Evolutionary conservation across 805 yeast species (phyloP), one percentile per base, ranked within the genome.

Genomic region (Wickerhamiella occidentalis): DNA sequence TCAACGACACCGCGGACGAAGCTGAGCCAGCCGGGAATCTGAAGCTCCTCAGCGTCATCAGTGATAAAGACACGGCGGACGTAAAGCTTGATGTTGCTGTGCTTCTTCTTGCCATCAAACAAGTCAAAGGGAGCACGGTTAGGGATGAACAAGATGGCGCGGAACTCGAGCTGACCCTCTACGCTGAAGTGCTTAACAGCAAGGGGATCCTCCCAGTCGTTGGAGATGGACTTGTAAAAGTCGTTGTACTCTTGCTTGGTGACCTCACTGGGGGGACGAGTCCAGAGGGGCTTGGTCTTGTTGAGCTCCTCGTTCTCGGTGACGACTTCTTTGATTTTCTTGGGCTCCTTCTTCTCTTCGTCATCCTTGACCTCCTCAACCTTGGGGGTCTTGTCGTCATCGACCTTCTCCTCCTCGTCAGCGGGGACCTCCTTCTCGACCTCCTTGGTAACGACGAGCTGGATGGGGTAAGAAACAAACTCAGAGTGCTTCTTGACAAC

Each of bases 131-230:
- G 98, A 64, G 99, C 96, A 77, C 98, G 87, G 78, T 84, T 85
- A 73, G 99, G 99, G 73, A 92, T 79, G 67, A 86, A 92, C 64
- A 92, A 76, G 66, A 92, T 92, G 57, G 98, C 97, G 76, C 82
- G 88, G 81, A 92, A 92, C 77, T 92, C 99, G 64, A 92, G 80
- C 78, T 92, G 98, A 78, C 99, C 99, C 77, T 92, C 99, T 66
- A 92, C 99, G 47, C 96, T 85, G 79, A 92, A 92, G 76, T 92
- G 99, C 80, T 92, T 92, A 61, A 92, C 97, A 60, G 96, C 96
- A 68, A 92, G 80, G 73, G 96, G 99, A 69, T 92, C 98, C 77
- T 92, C 98, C 98, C 98, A 92, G 74, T 92, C 99, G 74, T 92
- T 92, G 51, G 98, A 88, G 66, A 92, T 92, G 47, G 97, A 87